Conservation (phyloP, 495 filamentous ascomycete species). For the Echria macrotheca region DNA sequence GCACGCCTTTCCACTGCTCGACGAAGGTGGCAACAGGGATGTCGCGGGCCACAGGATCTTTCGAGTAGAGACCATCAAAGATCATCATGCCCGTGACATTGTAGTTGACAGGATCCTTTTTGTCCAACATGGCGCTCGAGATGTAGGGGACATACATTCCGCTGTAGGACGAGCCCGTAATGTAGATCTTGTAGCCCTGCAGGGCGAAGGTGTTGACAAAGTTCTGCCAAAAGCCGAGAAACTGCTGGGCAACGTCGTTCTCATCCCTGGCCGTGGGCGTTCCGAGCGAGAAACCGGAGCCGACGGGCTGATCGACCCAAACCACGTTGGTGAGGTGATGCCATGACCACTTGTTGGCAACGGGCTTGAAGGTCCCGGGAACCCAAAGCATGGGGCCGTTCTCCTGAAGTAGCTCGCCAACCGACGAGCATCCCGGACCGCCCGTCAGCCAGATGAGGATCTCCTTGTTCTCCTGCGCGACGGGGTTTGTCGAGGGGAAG, state of each 20-base stretch:
- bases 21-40: constrained; percentile 57
- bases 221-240: constrained; percentile 64
- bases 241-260: constrained; percentile 59
- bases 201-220: constrained; percentile 64
- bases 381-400: constrained; percentile 77
- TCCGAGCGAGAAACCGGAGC: constrained; percentile 66
- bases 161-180: constrained; percentile 62
- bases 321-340: constrained; percentile 71
- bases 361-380: constrained; percentile 57
- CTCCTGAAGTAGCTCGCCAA: constrained; percentile 67
- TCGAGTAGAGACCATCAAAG: constrained; percentile 61
- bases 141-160: constrained; percentile 79
- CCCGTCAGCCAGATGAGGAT: constrained; percentile 70
- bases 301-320: constrained; percentile 72
- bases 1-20: constrained; percentile 55
- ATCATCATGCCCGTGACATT: constrained; percentile 63
- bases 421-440: constrained; percentile 62
- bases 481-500: constrained; percentile 57
- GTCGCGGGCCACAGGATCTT: constrained; percentile 42
- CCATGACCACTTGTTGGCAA: constrained; percentile 63
- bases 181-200: constrained; percentile 58
- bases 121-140: constrained; percentile 65
- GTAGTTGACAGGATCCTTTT: constrained; percentile 60
- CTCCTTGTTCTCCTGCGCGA: constrained; percentile 48
- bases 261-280: constrained; percentile 56